A percentile compares a stretch with the other conserved stretches of the same genome.
Evolutionary conservation across 2,329 filamentous ascomycete genomes (phyloP).

Genomic region (Colletotrichum sp.): DNA sequence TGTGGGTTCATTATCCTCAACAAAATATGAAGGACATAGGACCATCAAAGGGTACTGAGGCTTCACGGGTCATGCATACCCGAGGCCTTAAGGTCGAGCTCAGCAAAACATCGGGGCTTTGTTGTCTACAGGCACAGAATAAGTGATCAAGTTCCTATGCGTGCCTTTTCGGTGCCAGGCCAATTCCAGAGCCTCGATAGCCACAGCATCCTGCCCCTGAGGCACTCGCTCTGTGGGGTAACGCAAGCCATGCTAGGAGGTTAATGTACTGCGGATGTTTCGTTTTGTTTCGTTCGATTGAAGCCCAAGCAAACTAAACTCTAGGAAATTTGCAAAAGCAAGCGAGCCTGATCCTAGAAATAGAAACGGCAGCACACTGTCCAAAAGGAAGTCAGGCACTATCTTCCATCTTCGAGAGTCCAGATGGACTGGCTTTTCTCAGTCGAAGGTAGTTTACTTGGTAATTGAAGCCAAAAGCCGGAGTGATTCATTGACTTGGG

Average conservation of each 20-base stretch:
- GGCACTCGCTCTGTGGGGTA: background rate
- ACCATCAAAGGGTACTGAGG: fast-evolving
- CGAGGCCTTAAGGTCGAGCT: background rate
- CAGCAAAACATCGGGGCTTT: fast-evolving
- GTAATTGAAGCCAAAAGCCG: background rate
- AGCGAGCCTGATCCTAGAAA: background rate
- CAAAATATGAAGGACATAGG: background rate
- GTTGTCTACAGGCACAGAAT: background rate
- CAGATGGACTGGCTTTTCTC: background rate
- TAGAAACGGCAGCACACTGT: background rate
- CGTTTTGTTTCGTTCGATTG: background rate
- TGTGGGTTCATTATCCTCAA: fast-evolving
- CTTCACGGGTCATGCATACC: background rate
- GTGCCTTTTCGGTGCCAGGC: no score
- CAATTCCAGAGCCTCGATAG: background rate
- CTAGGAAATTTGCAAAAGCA: background rate
- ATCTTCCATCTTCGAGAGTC: background rate
- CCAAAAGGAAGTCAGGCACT: background rate
- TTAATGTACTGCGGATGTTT: background rate
- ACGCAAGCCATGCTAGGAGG: background rate
- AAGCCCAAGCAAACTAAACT: background rate
- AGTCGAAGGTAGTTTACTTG: background rate
- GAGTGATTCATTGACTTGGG: background rate
- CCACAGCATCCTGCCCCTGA: background rate
- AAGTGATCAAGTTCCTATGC: background rate